A percentile compares a stretch with the other conserved stretches of the same genome.
Conservation (phyloP, 495 filamentous ascomycete species). For the Podospora sp. region DNA sequence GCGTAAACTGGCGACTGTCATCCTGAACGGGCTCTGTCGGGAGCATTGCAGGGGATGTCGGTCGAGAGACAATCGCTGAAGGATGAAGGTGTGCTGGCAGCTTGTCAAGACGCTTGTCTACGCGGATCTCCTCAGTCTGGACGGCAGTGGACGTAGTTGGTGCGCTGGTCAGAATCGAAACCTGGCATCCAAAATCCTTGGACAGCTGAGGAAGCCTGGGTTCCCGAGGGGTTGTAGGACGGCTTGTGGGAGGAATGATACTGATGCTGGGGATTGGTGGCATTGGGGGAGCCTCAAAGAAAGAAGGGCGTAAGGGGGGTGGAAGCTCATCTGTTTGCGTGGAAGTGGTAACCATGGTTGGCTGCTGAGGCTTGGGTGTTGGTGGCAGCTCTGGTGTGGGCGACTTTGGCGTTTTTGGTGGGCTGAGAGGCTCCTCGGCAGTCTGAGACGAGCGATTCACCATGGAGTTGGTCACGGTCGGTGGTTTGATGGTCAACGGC, state of each 20-base stretch:
- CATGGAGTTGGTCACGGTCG: slow-evolving; percentile 50
- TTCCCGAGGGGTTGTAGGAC: slow-evolving; percentile 57
- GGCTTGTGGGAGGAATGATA: slow-evolving; percentile 59
- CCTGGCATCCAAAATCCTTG: slow-evolving; percentile 61
- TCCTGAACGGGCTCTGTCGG: slow-evolving; percentile 33
- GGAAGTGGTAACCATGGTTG: slow-evolving; percentile 50
- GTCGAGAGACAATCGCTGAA: slow-evolving; percentile 64
- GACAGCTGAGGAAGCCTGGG: slow-evolving; percentile 55
- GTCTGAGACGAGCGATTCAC: slow-evolving; percentile 76
- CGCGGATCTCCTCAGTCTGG: slow-evolving; percentile 86
- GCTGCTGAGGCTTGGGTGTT: slow-evolving; percentile 31
- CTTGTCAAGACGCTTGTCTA: slow-evolving; percentile 72
- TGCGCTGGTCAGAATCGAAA: slow-evolving; percentile 43
- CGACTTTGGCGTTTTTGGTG: slow-evolving; percentile 66
- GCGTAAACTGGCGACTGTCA: slow-evolving; percentile 49
- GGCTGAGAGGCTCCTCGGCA: slow-evolving; percentile 64
- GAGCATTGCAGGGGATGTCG: slow-evolving; percentile 48
- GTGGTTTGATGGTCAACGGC: slow-evolving; percentile 44
- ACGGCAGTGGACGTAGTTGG: slow-evolving; percentile 68
- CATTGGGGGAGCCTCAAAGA: slow-evolving; percentile 40
- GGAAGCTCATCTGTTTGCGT: slow-evolving; percentile 66
- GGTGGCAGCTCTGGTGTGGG: slow-evolving; percentile 40
- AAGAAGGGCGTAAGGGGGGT: slow-evolving; percentile 33
- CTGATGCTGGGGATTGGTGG: slow-evolving; percentile 60
- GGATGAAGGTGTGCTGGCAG: slow-evolving; percentile 78